These are phyloP conservation scores for Ceratocystis harringtonii DNA, from an alignment of 2,329 filamentous ascomycete genomes.

Conservation along the genomic window DNA sequence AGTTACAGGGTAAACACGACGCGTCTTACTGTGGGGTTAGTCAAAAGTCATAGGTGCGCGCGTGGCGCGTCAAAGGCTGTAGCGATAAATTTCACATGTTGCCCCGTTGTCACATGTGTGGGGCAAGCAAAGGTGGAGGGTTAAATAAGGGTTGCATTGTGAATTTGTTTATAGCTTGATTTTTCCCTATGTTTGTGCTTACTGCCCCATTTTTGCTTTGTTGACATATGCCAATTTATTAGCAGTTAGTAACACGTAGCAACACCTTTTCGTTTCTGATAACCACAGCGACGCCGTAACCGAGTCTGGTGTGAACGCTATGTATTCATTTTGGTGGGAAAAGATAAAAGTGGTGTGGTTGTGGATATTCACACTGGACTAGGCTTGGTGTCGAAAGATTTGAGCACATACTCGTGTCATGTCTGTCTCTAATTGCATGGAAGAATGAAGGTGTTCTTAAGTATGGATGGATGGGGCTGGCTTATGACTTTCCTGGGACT, in stretches of 20 bases:
- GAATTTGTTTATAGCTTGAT: background rate
- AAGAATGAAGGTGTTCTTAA: background rate
- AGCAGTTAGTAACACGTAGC: constrained; percentile 2
- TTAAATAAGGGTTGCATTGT: background rate
- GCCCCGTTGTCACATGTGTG: background rate
- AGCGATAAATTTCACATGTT: background rate
- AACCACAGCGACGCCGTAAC: background rate
- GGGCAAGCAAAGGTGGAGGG: background rate
- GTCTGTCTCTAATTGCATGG: background rate
- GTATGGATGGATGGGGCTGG: background rate
- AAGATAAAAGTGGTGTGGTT: constrained; percentile 1
- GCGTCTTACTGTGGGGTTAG: background rate
- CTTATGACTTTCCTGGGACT: background rate
- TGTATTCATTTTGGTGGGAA: background rate
- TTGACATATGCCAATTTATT: background rate
- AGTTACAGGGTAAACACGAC: background rate
- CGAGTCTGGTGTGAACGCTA: background rate
- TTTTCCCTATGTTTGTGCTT: background rate
- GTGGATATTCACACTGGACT: background rate
- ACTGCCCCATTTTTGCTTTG: background rate
- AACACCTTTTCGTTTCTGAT: background rate
- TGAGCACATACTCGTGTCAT: background rate
- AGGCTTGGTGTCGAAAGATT: background rate
- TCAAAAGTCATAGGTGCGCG: background rate
- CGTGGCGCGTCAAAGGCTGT: background rate